Percentiles rank a stretch among this genome's conserved stretches.
Conservation (phyloP, 441 rosid genomes). For the Mallotus repandus region DNA sequence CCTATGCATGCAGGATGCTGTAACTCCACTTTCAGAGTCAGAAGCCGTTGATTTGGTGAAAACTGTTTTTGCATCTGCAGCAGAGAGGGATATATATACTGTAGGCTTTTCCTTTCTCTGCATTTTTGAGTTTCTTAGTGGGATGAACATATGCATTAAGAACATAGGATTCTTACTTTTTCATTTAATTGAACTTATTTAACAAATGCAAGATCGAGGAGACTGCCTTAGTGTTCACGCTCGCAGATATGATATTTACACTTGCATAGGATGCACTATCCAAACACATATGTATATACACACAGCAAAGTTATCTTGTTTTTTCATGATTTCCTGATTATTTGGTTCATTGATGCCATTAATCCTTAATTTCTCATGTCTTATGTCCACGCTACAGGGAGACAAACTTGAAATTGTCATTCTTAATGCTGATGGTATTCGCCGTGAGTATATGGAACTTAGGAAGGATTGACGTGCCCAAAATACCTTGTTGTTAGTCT, state of each 20-base stretch:
- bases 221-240: background rate
- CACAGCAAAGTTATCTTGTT: too few relatives aligned
- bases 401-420: conserved; percentile 87
- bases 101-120: conserved; percentile 33
- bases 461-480: conserved; percentile 62
- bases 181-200: background rate
- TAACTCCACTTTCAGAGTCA: conserved; percentile 76
- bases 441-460: conserved; percentile 67
- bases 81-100: conserved; percentile 96
- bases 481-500: background rate
- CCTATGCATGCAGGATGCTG: conserved; percentile 63
- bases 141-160: background rate
- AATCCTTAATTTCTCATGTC: background rate
- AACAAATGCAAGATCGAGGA: too few relatives aligned
- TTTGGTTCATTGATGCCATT: background rate
- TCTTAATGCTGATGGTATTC: conserved; percentile 70
- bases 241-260: too few relatives aligned
- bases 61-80: conserved; percentile 90
- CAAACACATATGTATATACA: too few relatives aligned
- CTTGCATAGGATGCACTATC: too few relatives aligned
- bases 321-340: too few relatives aligned
- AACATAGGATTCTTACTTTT: background rate
- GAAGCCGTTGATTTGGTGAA: conserved; percentile 94
- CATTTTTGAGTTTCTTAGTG: background rate
- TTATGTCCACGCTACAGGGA: conserved; percentile 47